These are phyloP conservation scores for Penicillium polonicum DNA, from an alignment of 2,329 filamentous ascomycete genomes.

Conservation along the genomic window DNA sequence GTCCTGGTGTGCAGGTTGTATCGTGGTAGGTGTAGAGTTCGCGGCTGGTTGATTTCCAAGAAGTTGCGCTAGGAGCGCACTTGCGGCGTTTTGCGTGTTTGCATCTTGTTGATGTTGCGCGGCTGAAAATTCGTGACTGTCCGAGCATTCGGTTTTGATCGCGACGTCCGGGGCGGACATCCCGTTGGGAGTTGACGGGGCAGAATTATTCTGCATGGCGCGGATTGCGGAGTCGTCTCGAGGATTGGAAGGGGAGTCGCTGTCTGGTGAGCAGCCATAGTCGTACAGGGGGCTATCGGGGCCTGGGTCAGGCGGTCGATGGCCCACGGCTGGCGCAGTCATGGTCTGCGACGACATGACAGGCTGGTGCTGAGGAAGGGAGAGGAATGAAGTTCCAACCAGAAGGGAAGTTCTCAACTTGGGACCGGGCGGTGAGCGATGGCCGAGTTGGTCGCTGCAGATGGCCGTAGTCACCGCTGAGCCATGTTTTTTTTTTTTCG, in stretches of 20 bases:
- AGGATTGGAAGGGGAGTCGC: conserved; percentile 28
- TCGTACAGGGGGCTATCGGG: conserved; percentile 43
- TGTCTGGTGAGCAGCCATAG: conserved; percentile 34
- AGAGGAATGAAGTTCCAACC: conserved; percentile 22
- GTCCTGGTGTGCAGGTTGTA: conserved; percentile 12
- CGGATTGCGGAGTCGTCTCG: conserved; percentile 41
- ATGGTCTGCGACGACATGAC: conserved; percentile 50
- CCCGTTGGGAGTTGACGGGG: conserved; percentile 32
- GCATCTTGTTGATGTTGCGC: conserved; percentile 32
- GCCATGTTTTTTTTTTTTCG: background rate
- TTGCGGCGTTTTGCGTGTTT: conserved; percentile 43
- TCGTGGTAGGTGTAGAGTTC: conserved; percentile 19
- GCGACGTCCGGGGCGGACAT: conserved; percentile 30
- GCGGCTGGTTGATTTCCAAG: conserved; percentile 36
- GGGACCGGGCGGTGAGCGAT: conserved; percentile 26
- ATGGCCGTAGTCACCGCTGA: conserved; percentile 20
- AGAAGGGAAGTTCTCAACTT: conserved; percentile 29
- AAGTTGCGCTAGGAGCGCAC: conserved; percentile 43
- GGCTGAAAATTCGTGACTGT: conserved; percentile 21
- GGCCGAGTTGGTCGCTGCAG: conserved; percentile 27
- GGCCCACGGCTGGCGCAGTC: conserved; percentile 49
- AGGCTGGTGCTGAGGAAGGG: conserved; percentile 29
- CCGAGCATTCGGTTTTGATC: conserved; percentile 34
- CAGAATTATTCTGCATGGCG: conserved; percentile 41
- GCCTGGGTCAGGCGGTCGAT: conserved; percentile 45